These are phyloP conservation scores for Fusarium chaquense DNA, from an alignment of 2,329 filamentous ascomycete species.

Conservation along the genomic window DNA sequence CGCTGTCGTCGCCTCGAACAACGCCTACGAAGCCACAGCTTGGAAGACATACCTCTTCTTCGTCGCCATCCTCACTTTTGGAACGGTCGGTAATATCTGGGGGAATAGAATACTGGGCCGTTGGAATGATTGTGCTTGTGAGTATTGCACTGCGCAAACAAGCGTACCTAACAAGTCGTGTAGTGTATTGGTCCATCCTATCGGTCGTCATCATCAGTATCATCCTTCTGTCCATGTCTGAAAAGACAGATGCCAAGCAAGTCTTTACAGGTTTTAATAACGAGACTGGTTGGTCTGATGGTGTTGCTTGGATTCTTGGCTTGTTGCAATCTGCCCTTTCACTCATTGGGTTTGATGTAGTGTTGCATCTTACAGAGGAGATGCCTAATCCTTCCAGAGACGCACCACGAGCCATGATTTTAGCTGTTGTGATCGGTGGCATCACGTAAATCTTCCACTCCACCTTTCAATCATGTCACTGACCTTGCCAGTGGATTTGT, in stretches of 20 bases:
- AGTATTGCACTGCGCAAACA: accelerated
- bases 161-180: background rate
- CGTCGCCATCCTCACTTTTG: conserved; percentile 43
- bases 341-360: conserved; percentile 59
- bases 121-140: conserved; percentile 58
- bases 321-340: conserved; percentile 56
- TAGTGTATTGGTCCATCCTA: conserved; percentile 57
- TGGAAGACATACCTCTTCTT: conserved; percentile 60
- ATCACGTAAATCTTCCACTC: conserved; percentile 51
- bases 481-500: conserved; percentile 46
- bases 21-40: conserved; percentile 52
- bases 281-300: conserved; percentile 59
- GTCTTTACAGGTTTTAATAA: conserved; percentile 61
- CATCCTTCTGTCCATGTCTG: conserved; percentile 54
- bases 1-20: conserved; percentile 55
- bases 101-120: conserved; percentile 55
- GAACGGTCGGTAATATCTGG: conserved; percentile 50
- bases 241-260: conserved; percentile 56
- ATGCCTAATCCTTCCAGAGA: conserved; percentile 58
- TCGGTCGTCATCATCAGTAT: conserved; percentile 59
- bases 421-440: conserved; percentile 57
- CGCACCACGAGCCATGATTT: conserved; percentile 57
- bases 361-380: conserved; percentile 60
- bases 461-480: accelerated
- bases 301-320: conserved; percentile 61